Evolutionary conservation across 371 early-diverging fungal genomes (phyloP).

Genomic region (Zychaea mexicana): DNA sequence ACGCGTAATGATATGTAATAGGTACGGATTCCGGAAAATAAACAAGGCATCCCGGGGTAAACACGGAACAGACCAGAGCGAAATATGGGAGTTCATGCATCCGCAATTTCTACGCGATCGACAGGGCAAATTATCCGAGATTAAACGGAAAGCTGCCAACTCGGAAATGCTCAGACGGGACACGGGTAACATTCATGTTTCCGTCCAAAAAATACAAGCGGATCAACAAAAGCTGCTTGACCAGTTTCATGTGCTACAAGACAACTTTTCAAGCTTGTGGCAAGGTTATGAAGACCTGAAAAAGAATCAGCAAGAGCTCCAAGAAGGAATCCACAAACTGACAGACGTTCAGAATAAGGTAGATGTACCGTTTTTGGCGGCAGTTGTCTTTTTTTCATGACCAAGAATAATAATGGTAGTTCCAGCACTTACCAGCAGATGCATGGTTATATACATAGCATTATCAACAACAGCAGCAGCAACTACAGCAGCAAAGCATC

Average conservation of each 20-base stretch:
- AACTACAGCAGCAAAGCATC: background rate
- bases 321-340: slow-evolving; percentile 41
- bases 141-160: slow-evolving; percentile 86
- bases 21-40: slow-evolving; percentile 87
- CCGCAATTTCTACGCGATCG: slow-evolving; percentile 78
- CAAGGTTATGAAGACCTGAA: slow-evolving; percentile 69
- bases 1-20: slow-evolving; percentile 11
- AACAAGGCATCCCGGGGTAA: slow-evolving; percentile 83
- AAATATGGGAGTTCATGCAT: slow-evolving; percentile 93
- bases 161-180: slow-evolving; percentile 69
- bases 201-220: slow-evolving; percentile 73
- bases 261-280: slow-evolving; percentile 63
- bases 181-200: slow-evolving; percentile 70
- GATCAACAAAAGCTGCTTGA: slow-evolving; percentile 6
- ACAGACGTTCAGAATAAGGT: background rate
- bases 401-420: background rate
- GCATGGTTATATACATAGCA: no score
- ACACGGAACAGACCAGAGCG: slow-evolving; percentile 75
- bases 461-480: background rate
- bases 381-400: no score
- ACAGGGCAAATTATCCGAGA: slow-evolving; percentile 79
- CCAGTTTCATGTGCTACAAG: slow-evolving; percentile 63
- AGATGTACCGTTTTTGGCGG: background rate
- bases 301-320: slow-evolving; percentile 55
- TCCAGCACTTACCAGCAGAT: no score